Base-by-base conservation (phyloP, 345 rosid genomes). In the Arabis alpina region DNA sequence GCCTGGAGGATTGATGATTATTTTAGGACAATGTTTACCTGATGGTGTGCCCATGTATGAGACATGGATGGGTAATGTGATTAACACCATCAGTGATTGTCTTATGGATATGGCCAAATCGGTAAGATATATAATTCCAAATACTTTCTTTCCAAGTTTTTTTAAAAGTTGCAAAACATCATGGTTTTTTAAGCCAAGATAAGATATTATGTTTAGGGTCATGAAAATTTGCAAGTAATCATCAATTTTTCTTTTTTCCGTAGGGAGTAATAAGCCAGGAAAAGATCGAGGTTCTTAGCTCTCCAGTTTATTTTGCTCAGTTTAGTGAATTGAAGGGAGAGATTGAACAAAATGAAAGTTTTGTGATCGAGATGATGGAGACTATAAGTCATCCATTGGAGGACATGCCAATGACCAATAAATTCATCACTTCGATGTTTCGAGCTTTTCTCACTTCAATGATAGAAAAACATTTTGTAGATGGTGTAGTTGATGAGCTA, bases 291-390 rank as follows among this genome's bases (percentile, higher is more conserved):
- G 14, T 67, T 0, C 75, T 75, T 68, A 73, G 24, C 41, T 0
- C 65, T 10, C 78, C 83, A 0, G 4, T 43, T 0, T 65, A 76
- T 72, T 39, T 27, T 27, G 47, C 76, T 3, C 7, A 56, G 1
- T 41, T 14, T n/a, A 66, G 45, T 11, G 77, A 80, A 60, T 1
- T 76, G 19, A 58, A 72, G 25, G 8, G 16, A 39, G 34, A 2
- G 0, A 53, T 80, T 40, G 40, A 68, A 2, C 2, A 14, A 64
- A 80, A 76, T n/a, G 39, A 64, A 51, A 39, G 48, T 62, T 78
- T 81, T 16, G 49, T n/a, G n/a, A 39, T 81, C 16, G 82, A 75
- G 63, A 64, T 40, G 15, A 60, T 81, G 61, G 73, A 78, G 50
- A 12, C 4, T 4, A 1, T 19, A 27, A 0, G 2, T 0, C 54